Percentiles rank a stretch among this genome's conserved stretches.
Conservation (phyloP, 2,329 filamentous ascomycete species). For the Colletotrichum camelliae region DNA sequence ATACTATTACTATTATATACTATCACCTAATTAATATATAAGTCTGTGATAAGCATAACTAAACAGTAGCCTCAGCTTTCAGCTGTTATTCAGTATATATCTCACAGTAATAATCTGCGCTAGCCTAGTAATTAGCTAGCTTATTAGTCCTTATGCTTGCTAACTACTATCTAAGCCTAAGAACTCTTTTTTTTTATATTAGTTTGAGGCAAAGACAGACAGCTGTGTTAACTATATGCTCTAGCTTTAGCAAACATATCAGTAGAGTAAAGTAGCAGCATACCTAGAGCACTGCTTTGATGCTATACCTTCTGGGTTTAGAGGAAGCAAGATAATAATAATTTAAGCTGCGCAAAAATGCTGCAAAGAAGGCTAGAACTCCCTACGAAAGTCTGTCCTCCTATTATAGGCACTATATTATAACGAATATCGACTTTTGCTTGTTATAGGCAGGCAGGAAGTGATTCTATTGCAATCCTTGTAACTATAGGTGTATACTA, state of each 20-base stretch:
- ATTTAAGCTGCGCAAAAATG: not conserved
- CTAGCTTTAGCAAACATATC: not conserved
- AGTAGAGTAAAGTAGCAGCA: not conserved
- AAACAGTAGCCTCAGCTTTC: not conserved
- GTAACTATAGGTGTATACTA: not conserved
- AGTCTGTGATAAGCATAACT: not conserved
- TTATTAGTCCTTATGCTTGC: not conserved
- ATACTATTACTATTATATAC: not conserved
- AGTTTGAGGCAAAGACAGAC: not conserved
- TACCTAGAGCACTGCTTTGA: not conserved
- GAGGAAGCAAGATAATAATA: not conserved
- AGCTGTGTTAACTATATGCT: not conserved
- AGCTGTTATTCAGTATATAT: not conserved
- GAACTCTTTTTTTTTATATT: not conserved
- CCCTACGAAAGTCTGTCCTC: not conserved
- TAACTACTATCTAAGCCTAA: not conserved
- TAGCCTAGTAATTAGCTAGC: not conserved
- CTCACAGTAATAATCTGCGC: not conserved
- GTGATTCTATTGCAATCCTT: not conserved
- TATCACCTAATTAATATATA: not conserved
- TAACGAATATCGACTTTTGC: not conserved
- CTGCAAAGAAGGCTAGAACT: not conserved
- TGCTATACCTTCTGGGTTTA: not conserved
- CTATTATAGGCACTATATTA: not conserved
- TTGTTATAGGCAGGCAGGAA: not conserved